Conservation (phyloP, 2,329 filamentous ascomycete species). For the Trichoderma asperellum region DNA sequence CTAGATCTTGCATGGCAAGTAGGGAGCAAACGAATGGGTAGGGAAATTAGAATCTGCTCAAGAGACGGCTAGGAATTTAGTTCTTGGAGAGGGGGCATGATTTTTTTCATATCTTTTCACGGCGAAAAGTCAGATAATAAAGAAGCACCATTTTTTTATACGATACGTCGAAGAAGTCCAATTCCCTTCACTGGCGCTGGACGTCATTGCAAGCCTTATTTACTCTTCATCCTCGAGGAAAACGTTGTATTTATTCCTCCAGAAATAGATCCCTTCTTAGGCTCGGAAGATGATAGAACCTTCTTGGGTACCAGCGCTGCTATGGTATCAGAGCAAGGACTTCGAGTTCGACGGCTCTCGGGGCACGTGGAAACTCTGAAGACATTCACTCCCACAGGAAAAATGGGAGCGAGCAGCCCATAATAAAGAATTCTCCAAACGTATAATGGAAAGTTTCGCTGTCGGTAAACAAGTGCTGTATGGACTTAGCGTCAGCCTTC, state of each 20-base stretch:
- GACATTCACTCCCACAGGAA: not conserved
- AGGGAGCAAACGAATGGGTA: not conserved
- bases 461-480: not conserved
- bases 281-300: not conserved
- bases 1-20: no score
- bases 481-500: not conserved
- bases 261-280: not conserved
- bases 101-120: not conserved
- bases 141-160: not conserved
- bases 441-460: not conserved
- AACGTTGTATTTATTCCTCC: not conserved
- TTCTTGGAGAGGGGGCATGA: no score
- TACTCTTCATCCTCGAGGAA: not conserved
- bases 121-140: not conserved
- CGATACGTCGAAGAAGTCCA: not conserved
- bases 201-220: not conserved
- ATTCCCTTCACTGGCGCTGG: not conserved
- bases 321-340: not conserved
- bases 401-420: not conserved
- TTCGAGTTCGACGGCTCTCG: not conserved
- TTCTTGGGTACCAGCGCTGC: not conserved
- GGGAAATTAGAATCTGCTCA: not conserved
- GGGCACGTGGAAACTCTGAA: not conserved
- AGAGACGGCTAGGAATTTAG: not conserved
- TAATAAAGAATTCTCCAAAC: not conserved